These are phyloP conservation scores for Coniferiporia weirii DNA, from an alignment of 1,284 basidiomycete species.

Conservation along the genomic window DNA sequence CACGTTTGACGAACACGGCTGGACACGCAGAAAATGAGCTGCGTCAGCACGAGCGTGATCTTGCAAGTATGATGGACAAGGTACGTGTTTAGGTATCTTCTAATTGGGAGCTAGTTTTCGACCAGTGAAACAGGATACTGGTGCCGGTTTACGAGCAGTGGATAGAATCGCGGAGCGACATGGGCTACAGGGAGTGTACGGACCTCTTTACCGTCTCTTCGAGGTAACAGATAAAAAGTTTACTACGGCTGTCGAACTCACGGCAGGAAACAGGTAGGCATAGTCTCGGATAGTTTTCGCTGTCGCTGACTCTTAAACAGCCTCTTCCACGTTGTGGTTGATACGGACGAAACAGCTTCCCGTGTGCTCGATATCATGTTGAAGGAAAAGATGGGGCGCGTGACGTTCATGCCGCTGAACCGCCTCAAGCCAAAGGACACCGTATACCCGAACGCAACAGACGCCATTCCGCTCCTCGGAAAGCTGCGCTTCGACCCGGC, in stretches of 20 bases:
- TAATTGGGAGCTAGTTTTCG: not conserved
- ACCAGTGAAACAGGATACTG: constrained; percentile 66
- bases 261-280: constrained; percentile 84
- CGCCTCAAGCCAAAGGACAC: constrained; percentile 80
- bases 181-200: constrained; percentile 78
- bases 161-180: constrained; percentile 76
- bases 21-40: constrained; percentile 78
- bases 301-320: constrained; percentile 35
- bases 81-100: constrained; percentile 36
- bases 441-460: constrained; percentile 70
- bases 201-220: constrained; percentile 92
- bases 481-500: constrained; percentile 76
- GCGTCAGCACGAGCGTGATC: constrained; percentile 69
- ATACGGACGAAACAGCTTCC: constrained; percentile 88
- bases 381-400: constrained; percentile 85
- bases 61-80: constrained; percentile 95
- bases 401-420: constrained; percentile 98
- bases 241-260: constrained; percentile 91
- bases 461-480: constrained; percentile 83
- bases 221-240: constrained; percentile 86
- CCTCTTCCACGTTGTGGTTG: constrained; percentile 96
- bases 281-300: not conserved
- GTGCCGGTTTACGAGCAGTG: constrained; percentile 79
- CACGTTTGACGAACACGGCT: constrained; percentile 76
- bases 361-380: constrained; percentile 90